Evolutionary conservation across 2,329 filamentous ascomycete genomes (phyloP), one percentile per base, ranked within the genome.

Genomic region (Apiospora rasikravindrae): DNA sequence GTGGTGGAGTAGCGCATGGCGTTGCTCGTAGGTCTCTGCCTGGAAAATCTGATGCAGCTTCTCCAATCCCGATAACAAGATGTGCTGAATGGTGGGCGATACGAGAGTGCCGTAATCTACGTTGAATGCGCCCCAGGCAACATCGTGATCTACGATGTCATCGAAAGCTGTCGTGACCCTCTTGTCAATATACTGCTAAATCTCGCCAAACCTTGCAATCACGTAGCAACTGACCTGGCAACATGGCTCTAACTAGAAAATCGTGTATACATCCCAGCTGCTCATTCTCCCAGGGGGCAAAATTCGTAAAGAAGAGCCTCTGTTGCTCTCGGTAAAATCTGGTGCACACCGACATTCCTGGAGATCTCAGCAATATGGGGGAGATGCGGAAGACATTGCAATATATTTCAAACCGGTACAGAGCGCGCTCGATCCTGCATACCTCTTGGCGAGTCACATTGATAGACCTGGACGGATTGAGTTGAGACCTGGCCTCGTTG

Each of bases 271-370:
- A 67, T 16, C 24, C 29, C 6, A 70, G 26, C 29, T 70, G 69
- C 29, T 40, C 69, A n/a, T 44, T 44, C 51, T 70, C 26, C 53
- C 69, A 70, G 19, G 69, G 57, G 22, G 69, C 24, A 2, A 69
- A 44, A 14, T 69, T 64, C 7, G 61, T 44, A 24, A 70, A 67
- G 33, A 70, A 70, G 19, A 40, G 51, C n/a, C 33, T 19, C 14
- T 19, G 4, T 16, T 57, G 24, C 51, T 57, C 24, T 29, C 24
- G 51, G 24, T 29, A 26, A 7, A 29, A n/a, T 14, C 51, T 16
- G 26, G 29, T 22, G 10, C 47, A 4, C 51, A 33, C 8, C 26
- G 16, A 4, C 19, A 7, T 7, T 29, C 26, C 14, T 24, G 14
- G 24, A 5, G 51, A 57, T 16, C 24, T 26, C 5, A 29, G 1